Conservation (phyloP, 2,329 filamentous ascomycete species). For the Ophiocordyceps australis region DNA sequence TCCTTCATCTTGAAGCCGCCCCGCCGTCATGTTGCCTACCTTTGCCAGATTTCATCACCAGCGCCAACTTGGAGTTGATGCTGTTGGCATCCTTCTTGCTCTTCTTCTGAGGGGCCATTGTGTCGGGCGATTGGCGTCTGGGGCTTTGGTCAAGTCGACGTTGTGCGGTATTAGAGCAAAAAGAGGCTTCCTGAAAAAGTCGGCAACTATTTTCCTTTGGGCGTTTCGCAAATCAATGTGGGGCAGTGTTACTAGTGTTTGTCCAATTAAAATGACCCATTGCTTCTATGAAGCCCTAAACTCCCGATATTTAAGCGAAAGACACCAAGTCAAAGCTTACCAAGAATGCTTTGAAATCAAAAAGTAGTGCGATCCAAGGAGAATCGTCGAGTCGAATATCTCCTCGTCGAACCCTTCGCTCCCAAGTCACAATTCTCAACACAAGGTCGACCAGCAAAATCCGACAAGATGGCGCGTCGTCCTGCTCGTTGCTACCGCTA, state of each 20-base stretch:
- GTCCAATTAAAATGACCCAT: slow-evolving; percentile 10
- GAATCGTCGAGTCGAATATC: too few relatives aligned
- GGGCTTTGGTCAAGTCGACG: slow-evolving; percentile 4
- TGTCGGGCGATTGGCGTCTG: slow-evolving; percentile 24
- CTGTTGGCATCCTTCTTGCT: slow-evolving; percentile 70
- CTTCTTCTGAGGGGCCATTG: slow-evolving; percentile 58
- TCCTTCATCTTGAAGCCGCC: too few relatives aligned
- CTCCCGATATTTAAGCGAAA: slow-evolving; percentile 17
- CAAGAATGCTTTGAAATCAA: slow-evolving; percentile 35
- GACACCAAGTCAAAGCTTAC: slow-evolving; percentile 11
- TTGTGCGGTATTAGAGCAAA: too few relatives aligned
- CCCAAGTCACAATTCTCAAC: too few relatives aligned
- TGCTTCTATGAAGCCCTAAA: slow-evolving; percentile 16
- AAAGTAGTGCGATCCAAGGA: slow-evolving; percentile 14
- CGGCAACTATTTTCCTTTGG: too few relatives aligned
- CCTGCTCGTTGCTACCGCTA: slow-evolving; percentile 99
- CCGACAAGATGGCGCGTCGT: slow-evolving; percentile 95
- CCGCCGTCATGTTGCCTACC: too few relatives aligned
- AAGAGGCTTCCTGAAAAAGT: too few relatives aligned
- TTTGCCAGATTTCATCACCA: slow-evolving; percentile 51
- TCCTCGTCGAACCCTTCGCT: too few relatives aligned
- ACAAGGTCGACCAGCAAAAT: slow-evolving; percentile 29
- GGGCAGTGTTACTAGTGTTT: slow-evolving; percentile 5
- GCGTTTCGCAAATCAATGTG: too few relatives aligned
- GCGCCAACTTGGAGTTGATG: slow-evolving; percentile 41